Evolutionary conservation across 1,284 basidiomycete genomes (phyloP).

Genomic region (Schizophyllum amplum): DNA sequence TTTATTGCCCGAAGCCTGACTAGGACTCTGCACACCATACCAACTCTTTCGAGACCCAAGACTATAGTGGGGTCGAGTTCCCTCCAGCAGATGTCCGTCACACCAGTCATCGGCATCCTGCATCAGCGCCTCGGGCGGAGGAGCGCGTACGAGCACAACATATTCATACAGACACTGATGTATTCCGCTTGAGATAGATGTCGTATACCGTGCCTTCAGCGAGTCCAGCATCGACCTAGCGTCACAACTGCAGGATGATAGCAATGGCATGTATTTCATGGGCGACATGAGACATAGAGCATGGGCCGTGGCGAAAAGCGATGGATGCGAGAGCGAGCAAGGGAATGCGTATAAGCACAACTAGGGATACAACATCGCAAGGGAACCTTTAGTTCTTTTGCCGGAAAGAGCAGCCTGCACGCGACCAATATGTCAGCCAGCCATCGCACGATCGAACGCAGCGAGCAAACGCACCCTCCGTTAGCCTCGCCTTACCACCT

Average conservation of each 20-base stretch:
- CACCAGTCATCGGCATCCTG: no score
- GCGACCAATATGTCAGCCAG: slow-evolving; percentile 10
- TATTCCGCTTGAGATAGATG: no score
- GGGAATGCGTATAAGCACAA: not conserved
- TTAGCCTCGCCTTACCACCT: slow-evolving; percentile 96
- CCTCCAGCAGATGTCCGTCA: no score
- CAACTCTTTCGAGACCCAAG: no score
- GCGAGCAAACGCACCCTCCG: slow-evolving; percentile 72
- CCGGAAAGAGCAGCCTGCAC: slow-evolving; percentile 77
- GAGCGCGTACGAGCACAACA: no score
- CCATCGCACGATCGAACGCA: slow-evolving; percentile 6
- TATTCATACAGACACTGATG: no score
- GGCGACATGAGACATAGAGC: not conserved
- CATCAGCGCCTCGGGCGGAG: no score
- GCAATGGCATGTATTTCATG: not conserved
- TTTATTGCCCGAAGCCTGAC: no score
- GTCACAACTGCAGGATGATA: not conserved
- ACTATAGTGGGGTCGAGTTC: no score
- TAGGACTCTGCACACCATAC: no score
- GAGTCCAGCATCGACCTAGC: not conserved
- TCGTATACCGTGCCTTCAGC: no score
- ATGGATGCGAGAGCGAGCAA: not conserved
- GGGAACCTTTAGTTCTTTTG: slow-evolving; percentile 58
- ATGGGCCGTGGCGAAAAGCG: not conserved
- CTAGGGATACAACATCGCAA: not conserved